A percentile compares a stretch with the other conserved stretches of the same genome.
phyloP scores from a whole-genome alignment of 78 protist species.

The slime mould (Dictyostelium discoideum) region DNA sequence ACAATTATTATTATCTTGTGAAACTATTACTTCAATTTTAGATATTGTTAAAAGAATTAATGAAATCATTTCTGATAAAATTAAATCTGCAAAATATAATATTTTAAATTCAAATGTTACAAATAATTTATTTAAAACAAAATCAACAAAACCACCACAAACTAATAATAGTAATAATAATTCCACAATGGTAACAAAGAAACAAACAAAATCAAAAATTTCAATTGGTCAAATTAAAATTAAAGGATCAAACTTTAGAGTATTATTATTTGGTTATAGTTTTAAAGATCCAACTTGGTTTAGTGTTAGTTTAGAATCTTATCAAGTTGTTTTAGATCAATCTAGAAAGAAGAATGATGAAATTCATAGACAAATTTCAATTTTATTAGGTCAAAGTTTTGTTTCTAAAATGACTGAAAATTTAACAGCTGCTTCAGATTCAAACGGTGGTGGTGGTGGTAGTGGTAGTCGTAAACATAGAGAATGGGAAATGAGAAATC shows the following conservation, averaged over 20 bases:
- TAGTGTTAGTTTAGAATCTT: slow-evolving; percentile 37
- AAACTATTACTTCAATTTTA: slow-evolving; percentile 57
- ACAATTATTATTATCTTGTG: slow-evolving; percentile 61
- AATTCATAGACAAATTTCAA: slow-evolving; percentile 67
- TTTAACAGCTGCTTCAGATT: no score
- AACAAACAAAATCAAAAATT: background rate
- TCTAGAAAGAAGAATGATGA: slow-evolving; percentile 60
- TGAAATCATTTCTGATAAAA: slow-evolving; percentile 47
- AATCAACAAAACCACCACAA: background rate
- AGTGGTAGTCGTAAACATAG: background rate
- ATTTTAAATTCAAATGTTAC: background rate
- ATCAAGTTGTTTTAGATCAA: slow-evolving; percentile 64
- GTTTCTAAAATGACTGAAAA: slow-evolving; percentile 75
- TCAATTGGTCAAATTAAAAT: slow-evolving; percentile 68
- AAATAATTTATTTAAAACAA: background rate
- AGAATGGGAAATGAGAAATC: slow-evolving; percentile 49
- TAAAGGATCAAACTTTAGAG: slow-evolving; percentile 34
- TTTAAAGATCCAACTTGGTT: slow-evolving; percentile 79
- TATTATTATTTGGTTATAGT: slow-evolving; percentile 59
- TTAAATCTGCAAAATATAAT: slow-evolving; percentile 27
- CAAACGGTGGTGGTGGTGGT: background rate
- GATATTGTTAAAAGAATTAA: slow-evolving; percentile 53
- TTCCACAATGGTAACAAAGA: background rate
- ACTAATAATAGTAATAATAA: background rate
- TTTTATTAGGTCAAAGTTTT: slow-evolving; percentile 44